Conservation (phyloP, 2,329 filamentous ascomycete species). For the Cladophialophora yegresii region DNA sequence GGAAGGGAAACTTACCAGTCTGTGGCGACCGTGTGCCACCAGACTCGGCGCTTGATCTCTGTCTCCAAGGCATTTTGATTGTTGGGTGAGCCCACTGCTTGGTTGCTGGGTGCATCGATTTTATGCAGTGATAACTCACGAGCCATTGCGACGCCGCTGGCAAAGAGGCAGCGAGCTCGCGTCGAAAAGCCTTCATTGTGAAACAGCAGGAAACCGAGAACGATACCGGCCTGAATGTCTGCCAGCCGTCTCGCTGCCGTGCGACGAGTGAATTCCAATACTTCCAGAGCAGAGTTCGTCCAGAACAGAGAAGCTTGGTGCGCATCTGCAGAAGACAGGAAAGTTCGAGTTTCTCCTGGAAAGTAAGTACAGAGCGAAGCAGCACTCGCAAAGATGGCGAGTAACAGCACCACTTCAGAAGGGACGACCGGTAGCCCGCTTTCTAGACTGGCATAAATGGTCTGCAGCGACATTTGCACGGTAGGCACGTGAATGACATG, state of each 20-base stretch:
- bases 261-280: conserved; percentile 29
- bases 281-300: conserved; percentile 27
- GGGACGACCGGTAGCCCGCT: conserved; percentile 33
- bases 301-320: conserved; percentile 21
- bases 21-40: conserved; percentile 49
- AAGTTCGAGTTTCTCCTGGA: not conserved
- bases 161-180: conserved; percentile 25
- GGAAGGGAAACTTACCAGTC: conserved; percentile 44
- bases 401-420: conserved; percentile 41
- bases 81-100: conserved; percentile 29
- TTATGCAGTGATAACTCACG: conserved; percentile 44
- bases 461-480: conserved; percentile 38
- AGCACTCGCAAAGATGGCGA: conserved; percentile 42
- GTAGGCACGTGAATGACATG: conserved; percentile 41
- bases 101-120: conserved; percentile 38
- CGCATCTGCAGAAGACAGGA: conserved; percentile 8
- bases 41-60: conserved; percentile 47
- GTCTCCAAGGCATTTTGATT: conserved; percentile 37
- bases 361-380: conserved; percentile 34
- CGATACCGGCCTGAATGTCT: conserved; percentile 28
- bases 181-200: conserved; percentile 32
- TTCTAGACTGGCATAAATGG: conserved; percentile 39
- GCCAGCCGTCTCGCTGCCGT: conserved; percentile 19
- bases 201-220: conserved; percentile 32
- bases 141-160: conserved; percentile 31